Percentiles rank a stretch among this genome's conserved stretches.
Conservation (phyloP, 257 asterid genomes). For the Thymus quinquecostatus region DNA sequence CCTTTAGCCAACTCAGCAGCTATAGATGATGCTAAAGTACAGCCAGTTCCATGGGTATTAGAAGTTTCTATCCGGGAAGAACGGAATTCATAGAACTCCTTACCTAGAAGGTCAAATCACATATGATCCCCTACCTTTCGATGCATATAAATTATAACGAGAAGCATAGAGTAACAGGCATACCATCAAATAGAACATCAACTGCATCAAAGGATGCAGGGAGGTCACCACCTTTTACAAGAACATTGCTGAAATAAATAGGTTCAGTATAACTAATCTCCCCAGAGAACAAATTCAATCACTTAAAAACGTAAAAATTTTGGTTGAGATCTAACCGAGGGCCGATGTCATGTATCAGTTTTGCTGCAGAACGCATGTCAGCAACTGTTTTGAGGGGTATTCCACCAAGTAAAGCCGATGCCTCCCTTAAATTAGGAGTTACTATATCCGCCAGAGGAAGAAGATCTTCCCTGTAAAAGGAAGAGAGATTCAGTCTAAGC, state of each 20-base stretch:
- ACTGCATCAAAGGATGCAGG: conserved; percentile 80
- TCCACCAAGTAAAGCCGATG: conserved; percentile 88
- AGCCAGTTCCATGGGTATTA: conserved; percentile 98
- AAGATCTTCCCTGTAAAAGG: conserved; percentile 70
- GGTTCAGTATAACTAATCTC: not conserved
- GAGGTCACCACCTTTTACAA: conserved; percentile 97
- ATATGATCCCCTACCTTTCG: conserved; percentile 16
- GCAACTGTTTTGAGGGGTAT: conserved; percentile 61
- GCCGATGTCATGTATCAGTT: conserved; percentile 74
- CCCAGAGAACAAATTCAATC: not conserved
- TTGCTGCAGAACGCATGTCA: conserved; percentile 95
- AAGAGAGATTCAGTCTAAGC: conserved; percentile 17
- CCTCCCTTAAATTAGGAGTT: conserved; percentile 92
- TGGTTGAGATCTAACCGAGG: conserved; percentile 61
- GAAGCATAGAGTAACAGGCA: conserved; percentile 28
- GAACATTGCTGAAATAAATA: conserved; percentile 65
- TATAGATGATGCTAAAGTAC: conserved; percentile 85
- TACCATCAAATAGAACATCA: conserved; percentile 95
- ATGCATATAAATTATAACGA: conserved; percentile 2
- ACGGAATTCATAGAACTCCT: conserved; percentile 71
- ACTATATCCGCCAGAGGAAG: conserved; percentile 90
- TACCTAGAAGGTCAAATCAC: conserved; percentile 54
- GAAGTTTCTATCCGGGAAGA: conserved; percentile 66
- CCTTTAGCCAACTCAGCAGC: conserved; percentile 98
- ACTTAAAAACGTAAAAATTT: not conserved